Base-by-base conservation (phyloP, 805 yeast species). In the Helenozyma baotianmanensis region DNA sequence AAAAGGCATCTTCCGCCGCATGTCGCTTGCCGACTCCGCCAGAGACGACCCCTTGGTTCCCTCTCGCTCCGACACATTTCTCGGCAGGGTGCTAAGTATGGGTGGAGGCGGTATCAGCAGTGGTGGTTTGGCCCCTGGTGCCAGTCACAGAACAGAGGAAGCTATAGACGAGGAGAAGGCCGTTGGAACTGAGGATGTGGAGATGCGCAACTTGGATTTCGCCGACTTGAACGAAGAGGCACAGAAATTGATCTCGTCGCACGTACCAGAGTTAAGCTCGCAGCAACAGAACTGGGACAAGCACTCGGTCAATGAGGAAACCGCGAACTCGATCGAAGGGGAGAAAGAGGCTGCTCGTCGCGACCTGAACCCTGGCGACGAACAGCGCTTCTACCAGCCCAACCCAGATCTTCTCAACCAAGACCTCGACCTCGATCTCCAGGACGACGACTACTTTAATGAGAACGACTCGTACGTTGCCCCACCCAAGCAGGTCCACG, bases 401-500 rank as follows among this genome's bases (percentile, higher is more conserved):
- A 71, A 72, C 33, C 75, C 76, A 12, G 76, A 71, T 26, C 51
- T 66, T 11, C 63, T 62, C 32, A 45, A 51, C 21, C 64, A 61
- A 11, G 62, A 56, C 19, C 49, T 54, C 22, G 54, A 56, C 37
- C 60, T 51, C 4, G 64, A 51, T 10, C 50, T 46, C 2, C 63
- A 64, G 37, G 48, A 48, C 26, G 55, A 54, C 5, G 42, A 45
- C 15, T 53, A 56, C 18, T 54, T 53, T 12, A 58, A 51, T 13
- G 56, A 47, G 13, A 54, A 47, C 22, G 58, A 49, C 14, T 72
- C 59, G 12, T 76, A 73, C 27, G 66, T 73, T 33, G 71, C 78
- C 2, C 73, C 80, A 0, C 76, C 82, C 6, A 64, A 70, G 25
- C 73, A 72, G 33, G 89, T 86, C 9, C 82, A 82, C 45, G 88